phyloP scores from a whole-genome alignment of 768 basidiomycete genomes.

The Phylloporus arenicola region DNA sequence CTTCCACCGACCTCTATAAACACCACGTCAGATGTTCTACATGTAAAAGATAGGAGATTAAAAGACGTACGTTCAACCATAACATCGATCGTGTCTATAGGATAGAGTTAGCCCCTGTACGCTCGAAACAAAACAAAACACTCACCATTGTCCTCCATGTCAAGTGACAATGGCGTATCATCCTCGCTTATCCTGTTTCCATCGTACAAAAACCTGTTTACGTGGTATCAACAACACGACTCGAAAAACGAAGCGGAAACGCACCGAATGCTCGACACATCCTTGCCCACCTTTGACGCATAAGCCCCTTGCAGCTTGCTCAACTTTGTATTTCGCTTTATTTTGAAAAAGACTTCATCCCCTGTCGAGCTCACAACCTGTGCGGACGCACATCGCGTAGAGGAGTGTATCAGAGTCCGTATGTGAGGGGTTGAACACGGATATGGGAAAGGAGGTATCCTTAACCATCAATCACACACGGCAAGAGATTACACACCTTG shows the following conservation, averaged over 20 bases:
- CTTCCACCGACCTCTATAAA: conserved; percentile 16
- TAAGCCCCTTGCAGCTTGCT: conserved; percentile 92
- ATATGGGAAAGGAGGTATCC: neutral
- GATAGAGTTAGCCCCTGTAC: conserved; percentile 2
- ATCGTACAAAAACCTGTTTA: conserved; percentile 81
- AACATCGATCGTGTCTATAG: conserved; percentile 85
- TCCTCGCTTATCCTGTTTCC: conserved; percentile 81
- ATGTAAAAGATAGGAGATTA: neutral
- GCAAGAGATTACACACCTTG: conserved; percentile 46
- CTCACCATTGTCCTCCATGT: conserved; percentile 87
- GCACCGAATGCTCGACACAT: conserved; percentile 81
- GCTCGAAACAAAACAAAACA: conserved; percentile 3
- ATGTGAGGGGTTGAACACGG: neutral
- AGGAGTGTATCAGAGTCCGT: neutral
- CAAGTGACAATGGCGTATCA: conserved; percentile 78
- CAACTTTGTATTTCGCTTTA: conserved; percentile 88
- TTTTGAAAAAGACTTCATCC: conserved; percentile 96
- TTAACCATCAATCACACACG: neutral
- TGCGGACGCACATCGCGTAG: neutral
- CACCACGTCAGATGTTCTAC: neutral
- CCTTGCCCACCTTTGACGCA: conserved; percentile 88
- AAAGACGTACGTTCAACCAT: conserved; percentile 85
- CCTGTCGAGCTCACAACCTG: conserved; percentile 73
- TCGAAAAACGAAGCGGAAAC: neutral
- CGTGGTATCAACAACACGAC: neutral